A percentile compares a stretch with the other conserved stretches of the same genome.
Conservation (phyloP, 352 stramenopile genomes). For the Globisporangium rhizosaccharum region DNA sequence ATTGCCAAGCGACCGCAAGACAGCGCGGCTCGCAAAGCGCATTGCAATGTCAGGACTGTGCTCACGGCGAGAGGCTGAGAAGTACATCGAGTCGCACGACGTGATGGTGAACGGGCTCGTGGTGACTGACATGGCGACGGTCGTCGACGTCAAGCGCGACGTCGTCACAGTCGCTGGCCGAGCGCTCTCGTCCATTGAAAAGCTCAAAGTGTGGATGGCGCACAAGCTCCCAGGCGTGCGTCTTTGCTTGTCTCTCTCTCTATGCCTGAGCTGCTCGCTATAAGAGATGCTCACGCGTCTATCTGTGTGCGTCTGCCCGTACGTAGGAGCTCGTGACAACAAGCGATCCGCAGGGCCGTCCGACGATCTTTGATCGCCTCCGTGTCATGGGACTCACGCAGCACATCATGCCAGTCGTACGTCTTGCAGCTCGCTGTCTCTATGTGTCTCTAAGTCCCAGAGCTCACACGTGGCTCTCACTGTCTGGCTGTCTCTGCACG, state of each 20-base stretch:
- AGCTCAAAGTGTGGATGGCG: conserved; percentile 76
- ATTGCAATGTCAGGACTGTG: conserved; percentile 80
- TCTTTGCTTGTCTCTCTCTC: conserved; percentile 1
- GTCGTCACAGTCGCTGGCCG: conserved; percentile 51
- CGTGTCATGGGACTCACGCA: conserved; percentile 69
- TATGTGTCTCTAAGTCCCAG: background rate
- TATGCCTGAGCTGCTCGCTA: too few species aligned
- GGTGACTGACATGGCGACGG: conserved; percentile 49
- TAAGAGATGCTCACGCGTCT: background rate
- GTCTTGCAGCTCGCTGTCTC: background rate
- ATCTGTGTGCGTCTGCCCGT: too few species aligned
- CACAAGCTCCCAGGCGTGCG: conserved; percentile 84
- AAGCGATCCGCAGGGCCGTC: conserved; percentile 68
- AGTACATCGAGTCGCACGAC: conserved; percentile 61
- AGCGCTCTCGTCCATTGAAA: conserved; percentile 29
- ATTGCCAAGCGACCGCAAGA: background rate
- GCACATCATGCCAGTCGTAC: conserved; percentile 87
- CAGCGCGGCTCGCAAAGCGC: conserved; percentile 69
- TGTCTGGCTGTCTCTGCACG: background rate
- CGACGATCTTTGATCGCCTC: conserved; percentile 88
- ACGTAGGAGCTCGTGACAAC: conserved; percentile 71
- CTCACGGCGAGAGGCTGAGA: conserved; percentile 81
- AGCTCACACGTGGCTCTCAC: background rate
- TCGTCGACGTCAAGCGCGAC: conserved; percentile 49
- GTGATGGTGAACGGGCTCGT: conserved; percentile 76